These are phyloP conservation scores for Polytrichum commune DNA, from an alignment of 225 moss, liverwort and hornwort species.

Conservation along the genomic window DNA sequence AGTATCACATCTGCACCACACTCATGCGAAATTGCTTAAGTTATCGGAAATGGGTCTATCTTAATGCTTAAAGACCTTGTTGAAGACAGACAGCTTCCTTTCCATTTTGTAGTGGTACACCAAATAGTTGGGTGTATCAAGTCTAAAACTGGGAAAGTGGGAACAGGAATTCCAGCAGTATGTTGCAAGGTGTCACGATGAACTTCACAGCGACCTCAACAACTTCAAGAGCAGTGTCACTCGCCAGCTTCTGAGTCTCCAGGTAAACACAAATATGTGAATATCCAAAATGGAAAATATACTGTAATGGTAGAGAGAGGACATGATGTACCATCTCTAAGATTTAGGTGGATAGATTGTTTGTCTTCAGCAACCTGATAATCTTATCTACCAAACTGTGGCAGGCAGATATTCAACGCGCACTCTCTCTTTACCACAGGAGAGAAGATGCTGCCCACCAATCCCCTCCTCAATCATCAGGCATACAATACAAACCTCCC, in stretches of 20 bases:
- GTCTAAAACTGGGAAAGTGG: neutral
- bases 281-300: no score
- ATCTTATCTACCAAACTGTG: neutral
- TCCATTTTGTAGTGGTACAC: no score
- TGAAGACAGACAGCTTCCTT: no score
- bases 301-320: no score
- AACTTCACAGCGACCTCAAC: constrained; percentile 39
- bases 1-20: no score
- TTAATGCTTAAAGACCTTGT: no score
- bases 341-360: no score
- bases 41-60: no score
- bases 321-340: no score
- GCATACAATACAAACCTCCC: neutral
- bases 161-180: constrained; percentile 55
- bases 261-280: constrained; percentile 17
- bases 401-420: constrained; percentile 9
- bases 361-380: no score
- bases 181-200: constrained; percentile 39
- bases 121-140: no score
- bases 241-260: constrained; percentile 37
- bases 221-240: constrained; percentile 50
- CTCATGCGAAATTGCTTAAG: no score
- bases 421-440: constrained; percentile 26
- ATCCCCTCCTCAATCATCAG: constrained; percentile 16
- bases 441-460: constrained; percentile 19